Evolutionary conservation across 73 alveolate species (phyloP), one percentile per base, ranked within the genome.

Genomic region (Effrenium voratum): DNA sequence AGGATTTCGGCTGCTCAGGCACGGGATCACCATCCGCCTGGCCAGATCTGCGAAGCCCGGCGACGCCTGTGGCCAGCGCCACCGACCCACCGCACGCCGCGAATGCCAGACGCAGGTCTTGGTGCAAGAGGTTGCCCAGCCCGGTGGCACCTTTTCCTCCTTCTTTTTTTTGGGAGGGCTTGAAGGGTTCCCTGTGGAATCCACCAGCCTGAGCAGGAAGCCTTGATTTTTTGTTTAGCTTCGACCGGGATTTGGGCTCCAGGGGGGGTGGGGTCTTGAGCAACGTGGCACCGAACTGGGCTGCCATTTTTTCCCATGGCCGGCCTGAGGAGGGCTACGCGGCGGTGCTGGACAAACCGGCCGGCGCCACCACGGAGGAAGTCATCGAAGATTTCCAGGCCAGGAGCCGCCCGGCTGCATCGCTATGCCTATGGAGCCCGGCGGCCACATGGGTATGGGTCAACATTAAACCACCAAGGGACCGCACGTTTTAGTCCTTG

Each of bases 321-420:
- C n/a, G n/a, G n/a, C n/a, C n/a, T n/a, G n/a, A 49, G 26, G 92
- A 82, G 6, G 75, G 92, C 41, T 82, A 82, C 49, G 92, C 92
- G 34, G 92, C 73, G 70, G 49, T 49, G 32, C 73, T 82, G 26
- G 92, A 82, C 92, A 82, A 82, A 49, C 92, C 75, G n/a, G 92
- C 92, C 5, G 92, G 92, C 43, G 16, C 36, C 38, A 82, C 92
- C 40, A 82, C 92, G 0, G 92, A 82, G 49, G 92, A 82, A 28
- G 19, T 82, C 38, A 32, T 82, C n/a, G 75, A 30, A 2, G 75
- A 82, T 2, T 82, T 82, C 28, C 52, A 82, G 92, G n/a, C 52
- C 63, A 52, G 19, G 63, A 52, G 63, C 8, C 63, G 34, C 40
- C 28, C 4, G 76, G 76, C 34, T 13, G 19, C 76, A 22, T 60